Evolutionary conservation across 345 rosid genomes (phyloP).

Genomic region (Luvunga scandens): DNA sequence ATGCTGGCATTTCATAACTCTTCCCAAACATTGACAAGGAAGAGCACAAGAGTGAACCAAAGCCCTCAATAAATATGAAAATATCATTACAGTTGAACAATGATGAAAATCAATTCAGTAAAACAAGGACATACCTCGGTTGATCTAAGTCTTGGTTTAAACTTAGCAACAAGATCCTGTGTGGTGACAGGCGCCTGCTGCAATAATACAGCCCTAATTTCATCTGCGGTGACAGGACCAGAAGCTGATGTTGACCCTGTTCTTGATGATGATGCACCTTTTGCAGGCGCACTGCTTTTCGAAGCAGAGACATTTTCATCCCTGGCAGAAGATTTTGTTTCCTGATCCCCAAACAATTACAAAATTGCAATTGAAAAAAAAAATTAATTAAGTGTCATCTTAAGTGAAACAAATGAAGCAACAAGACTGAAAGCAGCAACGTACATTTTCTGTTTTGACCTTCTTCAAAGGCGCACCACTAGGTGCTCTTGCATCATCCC

Average conservation of each 20-base stretch:
- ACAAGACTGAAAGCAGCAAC: slow-evolving; percentile 19
- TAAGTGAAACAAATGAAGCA: not conserved
- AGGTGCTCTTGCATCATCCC: slow-evolving; percentile 61
- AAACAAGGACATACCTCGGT: slow-evolving; percentile 48
- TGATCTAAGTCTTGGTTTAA: slow-evolving; percentile 66
- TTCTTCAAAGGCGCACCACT: slow-evolving; percentile 67
- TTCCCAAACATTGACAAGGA: not conserved
- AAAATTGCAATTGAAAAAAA: not conserved
- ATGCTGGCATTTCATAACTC: not conserved
- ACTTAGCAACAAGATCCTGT: slow-evolving; percentile 81
- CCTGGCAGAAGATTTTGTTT: slow-evolving; percentile 42
- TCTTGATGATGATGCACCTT: slow-evolving; percentile 50
- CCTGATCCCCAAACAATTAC: slow-evolving; percentile 33
- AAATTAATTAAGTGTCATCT: not conserved
- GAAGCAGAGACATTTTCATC: slow-evolving; percentile 44
- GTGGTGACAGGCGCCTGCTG: slow-evolving; percentile 81
- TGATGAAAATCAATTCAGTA: not conserved
- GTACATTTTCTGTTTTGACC: slow-evolving; percentile 81
- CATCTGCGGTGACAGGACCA: slow-evolving; percentile 87
- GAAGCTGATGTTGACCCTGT: slow-evolving; percentile 41
- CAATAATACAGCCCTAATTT: slow-evolving; percentile 77
- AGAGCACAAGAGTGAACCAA: not conserved
- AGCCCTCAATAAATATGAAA: not conserved
- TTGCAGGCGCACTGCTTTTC: slow-evolving; percentile 43
- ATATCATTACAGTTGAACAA: not conserved